Evolutionary conservation across 768 basidiomycete genomes (phyloP).

Genomic region (Amanita exitialis): DNA sequence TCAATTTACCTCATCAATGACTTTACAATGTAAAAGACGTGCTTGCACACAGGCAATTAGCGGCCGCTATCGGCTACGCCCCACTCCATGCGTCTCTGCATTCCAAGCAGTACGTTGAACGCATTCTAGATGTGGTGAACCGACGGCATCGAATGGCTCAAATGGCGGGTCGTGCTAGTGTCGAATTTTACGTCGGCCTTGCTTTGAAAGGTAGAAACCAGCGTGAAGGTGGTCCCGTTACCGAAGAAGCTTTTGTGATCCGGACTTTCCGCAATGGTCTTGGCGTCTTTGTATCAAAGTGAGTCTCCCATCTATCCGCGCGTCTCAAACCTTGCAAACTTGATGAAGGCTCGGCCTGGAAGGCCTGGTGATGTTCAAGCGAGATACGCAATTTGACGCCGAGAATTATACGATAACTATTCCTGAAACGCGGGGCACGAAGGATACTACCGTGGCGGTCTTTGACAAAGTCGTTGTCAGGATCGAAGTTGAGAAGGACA

Average conservation of each 20-base stretch:
- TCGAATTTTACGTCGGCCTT: slow-evolving; percentile 95
- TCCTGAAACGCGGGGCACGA: slow-evolving; percentile 26
- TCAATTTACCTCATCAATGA: background rate
- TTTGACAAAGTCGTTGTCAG: slow-evolving; percentile 92
- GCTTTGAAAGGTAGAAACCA: slow-evolving; percentile 68
- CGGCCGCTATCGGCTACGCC: slow-evolving; percentile 78
- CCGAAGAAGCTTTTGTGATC: slow-evolving; percentile 88
- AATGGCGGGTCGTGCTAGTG: slow-evolving; percentile 92
- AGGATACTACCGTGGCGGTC: slow-evolving; percentile 61
- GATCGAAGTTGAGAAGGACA: slow-evolving; percentile 91
- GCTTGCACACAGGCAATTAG: slow-evolving; percentile 85
- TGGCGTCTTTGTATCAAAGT: slow-evolving; percentile 95
- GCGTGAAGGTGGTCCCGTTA: slow-evolving; percentile 24
- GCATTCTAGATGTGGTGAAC: slow-evolving; percentile 79
- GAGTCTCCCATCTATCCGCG: slow-evolving; percentile 20
- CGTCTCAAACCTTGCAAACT: background rate
- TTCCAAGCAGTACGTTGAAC: slow-evolving; percentile 82
- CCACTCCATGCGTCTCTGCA: slow-evolving; percentile 84
- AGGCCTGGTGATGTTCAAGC: slow-evolving; percentile 91
- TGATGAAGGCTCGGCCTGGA: slow-evolving; percentile 75
- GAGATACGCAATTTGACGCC: slow-evolving; percentile 79
- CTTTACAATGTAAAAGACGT: slow-evolving; percentile 65
- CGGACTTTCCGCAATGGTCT: slow-evolving; percentile 90
- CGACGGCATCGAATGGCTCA: slow-evolving; percentile 92
- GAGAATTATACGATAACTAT: slow-evolving; percentile 83